Conservation (phyloP, 2,329 filamentous ascomycete genomes). For the Calonectria naviculata region DNA sequence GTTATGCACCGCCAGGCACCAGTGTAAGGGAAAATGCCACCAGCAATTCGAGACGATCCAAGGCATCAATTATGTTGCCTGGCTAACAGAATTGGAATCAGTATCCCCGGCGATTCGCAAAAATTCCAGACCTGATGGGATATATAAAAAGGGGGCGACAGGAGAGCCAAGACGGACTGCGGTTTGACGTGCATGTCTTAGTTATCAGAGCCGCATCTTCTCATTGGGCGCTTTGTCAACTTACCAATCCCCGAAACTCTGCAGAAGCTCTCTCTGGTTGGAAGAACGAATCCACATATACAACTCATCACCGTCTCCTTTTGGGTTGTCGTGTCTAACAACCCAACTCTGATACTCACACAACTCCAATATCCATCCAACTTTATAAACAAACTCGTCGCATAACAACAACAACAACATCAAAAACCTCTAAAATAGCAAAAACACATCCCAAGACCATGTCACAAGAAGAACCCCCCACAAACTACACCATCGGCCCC, state of each 20-base stretch:
- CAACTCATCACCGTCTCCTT: too few species aligned
- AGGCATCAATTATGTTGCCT: slow-evolving; percentile 18
- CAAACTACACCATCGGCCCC: slow-evolving; percentile 27
- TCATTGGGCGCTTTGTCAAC: background rate
- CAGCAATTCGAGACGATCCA: background rate
- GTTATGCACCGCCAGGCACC: background rate
- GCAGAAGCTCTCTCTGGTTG: too few species aligned
- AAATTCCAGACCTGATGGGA: slow-evolving; percentile 11
- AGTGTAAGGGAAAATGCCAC: background rate
- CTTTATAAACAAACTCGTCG: too few species aligned
- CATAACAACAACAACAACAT: background rate
- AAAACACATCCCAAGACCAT: slow-evolving; percentile 3
- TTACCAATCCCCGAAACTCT: too few species aligned
- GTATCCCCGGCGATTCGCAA: background rate
- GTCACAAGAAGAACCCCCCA: background rate
- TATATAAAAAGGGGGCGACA: slow-evolving; percentile 7
- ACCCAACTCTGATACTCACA: too few species aligned
- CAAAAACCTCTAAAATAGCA: slow-evolving; percentile 10
- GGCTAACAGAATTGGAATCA: background rate
- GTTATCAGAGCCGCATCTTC: background rate
- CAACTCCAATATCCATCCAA: too few species aligned
- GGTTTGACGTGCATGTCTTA: background rate
- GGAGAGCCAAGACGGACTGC: background rate
- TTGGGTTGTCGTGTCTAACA: too few species aligned
- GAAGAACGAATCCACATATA: too few species aligned